phyloP scores from a whole-genome alignment of 2,329 filamentous ascomycete species.

The Microdochium trichocladiopsis region DNA sequence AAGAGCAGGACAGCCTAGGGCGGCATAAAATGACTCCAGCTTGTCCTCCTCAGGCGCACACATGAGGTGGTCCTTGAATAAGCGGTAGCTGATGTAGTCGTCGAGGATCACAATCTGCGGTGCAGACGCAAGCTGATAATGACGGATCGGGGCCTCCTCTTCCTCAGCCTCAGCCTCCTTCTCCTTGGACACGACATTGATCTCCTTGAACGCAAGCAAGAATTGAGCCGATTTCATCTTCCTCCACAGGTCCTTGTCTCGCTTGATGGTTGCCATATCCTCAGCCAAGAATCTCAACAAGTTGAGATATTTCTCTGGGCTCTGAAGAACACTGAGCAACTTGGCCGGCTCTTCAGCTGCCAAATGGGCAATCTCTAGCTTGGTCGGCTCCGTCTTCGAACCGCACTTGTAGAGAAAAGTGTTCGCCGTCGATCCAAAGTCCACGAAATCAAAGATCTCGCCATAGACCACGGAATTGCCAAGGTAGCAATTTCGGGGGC shows the following conservation, averaged over 20 bases:
- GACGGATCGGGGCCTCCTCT: slow-evolving; percentile 59
- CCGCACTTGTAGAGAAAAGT: slow-evolving; percentile 82
- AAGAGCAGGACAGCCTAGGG: slow-evolving; percentile 71
- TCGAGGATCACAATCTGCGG: slow-evolving; percentile 72
- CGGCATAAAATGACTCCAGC: slow-evolving; percentile 77
- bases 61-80: slow-evolving; percentile 80
- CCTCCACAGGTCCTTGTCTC: slow-evolving; percentile 70
- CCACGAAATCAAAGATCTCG: slow-evolving; percentile 94
- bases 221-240: slow-evolving; percentile 71
- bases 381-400: slow-evolving; percentile 86
- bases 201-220: slow-evolving; percentile 76
- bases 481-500: slow-evolving; percentile 72
- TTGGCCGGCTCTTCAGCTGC: slow-evolving; percentile 79
- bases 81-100: slow-evolving; percentile 80
- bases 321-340: slow-evolving; percentile 72
- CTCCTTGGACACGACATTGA: slow-evolving; percentile 37
- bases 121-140: slow-evolving; percentile 71
- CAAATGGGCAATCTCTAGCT: slow-evolving; percentile 74
- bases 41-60: slow-evolving; percentile 85
- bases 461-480: slow-evolving; percentile 65
- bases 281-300: slow-evolving; percentile 77
- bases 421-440: slow-evolving; percentile 85
- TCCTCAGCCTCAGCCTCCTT: slow-evolving; percentile 48
- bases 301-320: slow-evolving; percentile 77
- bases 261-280: slow-evolving; percentile 60